Percentiles rank a stretch among this genome's conserved stretches.
phyloP scores from a whole-genome alignment of 2,329 filamentous ascomycete species.

The Eurotiales sp. region DNA sequence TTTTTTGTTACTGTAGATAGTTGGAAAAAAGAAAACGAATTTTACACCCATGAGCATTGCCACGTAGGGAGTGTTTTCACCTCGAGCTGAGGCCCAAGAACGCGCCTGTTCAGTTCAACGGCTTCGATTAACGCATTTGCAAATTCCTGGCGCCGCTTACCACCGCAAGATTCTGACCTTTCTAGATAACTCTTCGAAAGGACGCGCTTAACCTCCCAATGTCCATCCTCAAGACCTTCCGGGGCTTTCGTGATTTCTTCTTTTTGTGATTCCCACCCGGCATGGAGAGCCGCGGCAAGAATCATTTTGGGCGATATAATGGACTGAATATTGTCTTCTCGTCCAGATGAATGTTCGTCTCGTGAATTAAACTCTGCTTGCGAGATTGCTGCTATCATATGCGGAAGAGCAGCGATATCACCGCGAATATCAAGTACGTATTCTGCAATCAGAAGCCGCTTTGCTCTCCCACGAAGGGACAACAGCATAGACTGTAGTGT shows the following conservation, averaged over 20 bases:
- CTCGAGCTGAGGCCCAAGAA: not conserved
- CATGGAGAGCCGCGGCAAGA: not conserved
- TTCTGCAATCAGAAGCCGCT: slow-evolving; percentile 4
- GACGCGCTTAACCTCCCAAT: not conserved
- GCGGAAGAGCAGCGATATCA: not conserved
- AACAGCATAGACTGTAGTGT: not conserved
- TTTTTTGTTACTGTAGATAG: no score
- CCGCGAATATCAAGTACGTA: not conserved
- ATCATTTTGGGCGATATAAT: not conserved
- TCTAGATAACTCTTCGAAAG: slow-evolving; percentile 6
- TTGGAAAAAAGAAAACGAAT: not conserved
- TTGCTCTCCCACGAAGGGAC: not conserved
- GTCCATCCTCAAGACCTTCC: not conserved
- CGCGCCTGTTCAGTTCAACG: not conserved
- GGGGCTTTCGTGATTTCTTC: not conserved
- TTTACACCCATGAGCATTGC: not conserved
- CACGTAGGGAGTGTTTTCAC: slow-evolving; percentile 5
- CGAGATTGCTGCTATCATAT: slow-evolving; percentile 3
- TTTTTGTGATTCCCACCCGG: slow-evolving; percentile 1
- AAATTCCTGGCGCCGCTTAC: not conserved
- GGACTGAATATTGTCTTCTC: slow-evolving; percentile 3
- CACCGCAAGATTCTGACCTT: not conserved
- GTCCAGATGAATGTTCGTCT: not conserved
- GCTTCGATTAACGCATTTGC: slow-evolving; percentile 5
- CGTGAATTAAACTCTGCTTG: slow-evolving; percentile 1